phyloP scores from a whole-genome alignment of 140 eudicot genomes.

The Artemisia princeps region DNA sequence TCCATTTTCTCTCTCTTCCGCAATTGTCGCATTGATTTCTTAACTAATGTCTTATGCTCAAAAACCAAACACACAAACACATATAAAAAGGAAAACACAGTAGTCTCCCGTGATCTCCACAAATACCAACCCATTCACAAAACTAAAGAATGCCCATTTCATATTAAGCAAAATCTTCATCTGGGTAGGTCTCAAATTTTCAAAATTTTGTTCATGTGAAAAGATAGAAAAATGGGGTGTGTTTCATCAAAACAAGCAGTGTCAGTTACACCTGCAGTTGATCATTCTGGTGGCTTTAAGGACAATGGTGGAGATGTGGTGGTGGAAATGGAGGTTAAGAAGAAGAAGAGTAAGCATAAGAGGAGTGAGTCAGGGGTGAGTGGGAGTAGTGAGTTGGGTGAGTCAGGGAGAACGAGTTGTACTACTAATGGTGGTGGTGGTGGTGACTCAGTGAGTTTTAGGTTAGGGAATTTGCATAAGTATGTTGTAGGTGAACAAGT shows the following conservation, averaged over 20 bases:
- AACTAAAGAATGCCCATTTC: constrained; percentile 32
- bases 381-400: constrained; percentile 45
- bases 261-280: constrained; percentile 82
- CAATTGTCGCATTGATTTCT: constrained; percentile 52
- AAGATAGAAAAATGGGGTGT: constrained; percentile 53
- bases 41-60: constrained; percentile 4
- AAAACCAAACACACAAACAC: not conserved
- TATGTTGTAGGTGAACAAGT: constrained; percentile 67
- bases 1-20: constrained; percentile 35
- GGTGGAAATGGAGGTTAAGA: constrained; percentile 37
- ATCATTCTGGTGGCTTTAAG: constrained; percentile 62
- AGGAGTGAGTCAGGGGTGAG: constrained; percentile 29
- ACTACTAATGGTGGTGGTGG: constrained; percentile 27
- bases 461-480: constrained; percentile 76
- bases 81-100: constrained; percentile 13
- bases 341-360: constrained; percentile 37
- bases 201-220: not conserved
- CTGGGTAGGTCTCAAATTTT: constrained; percentile 28
- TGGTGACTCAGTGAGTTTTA: constrained; percentile 76
- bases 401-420: constrained; percentile 52
- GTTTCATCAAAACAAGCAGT: constrained; percentile 81
- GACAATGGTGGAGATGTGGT: constrained; percentile 56
- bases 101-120: constrained; percentile 24
- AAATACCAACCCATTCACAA: constrained; percentile 13
- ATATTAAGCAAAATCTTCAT: constrained; percentile 30